These are phyloP conservation scores for Rosa chinensis DNA, from an alignment of 306 rosid genomes.

Conservation along the genomic window DNA sequence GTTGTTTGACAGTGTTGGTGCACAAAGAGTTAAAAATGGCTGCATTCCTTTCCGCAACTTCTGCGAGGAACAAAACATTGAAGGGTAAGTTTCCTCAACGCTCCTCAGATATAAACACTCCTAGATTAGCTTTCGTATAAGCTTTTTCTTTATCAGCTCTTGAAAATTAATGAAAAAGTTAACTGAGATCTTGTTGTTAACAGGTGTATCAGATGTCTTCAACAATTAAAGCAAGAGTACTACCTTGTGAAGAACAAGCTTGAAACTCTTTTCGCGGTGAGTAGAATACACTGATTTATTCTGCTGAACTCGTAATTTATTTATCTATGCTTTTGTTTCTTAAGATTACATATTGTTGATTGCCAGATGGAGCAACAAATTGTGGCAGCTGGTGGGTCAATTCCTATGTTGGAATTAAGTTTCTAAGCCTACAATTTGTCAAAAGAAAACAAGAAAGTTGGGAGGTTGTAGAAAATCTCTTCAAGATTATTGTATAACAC, in stretches of 20 bases:
- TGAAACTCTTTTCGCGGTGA: constrained; percentile 73
- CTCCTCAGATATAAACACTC: neutral
- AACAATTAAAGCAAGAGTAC: constrained; percentile 88
- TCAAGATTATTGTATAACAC: constrained; percentile 34
- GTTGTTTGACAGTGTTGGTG: constrained; percentile 70
- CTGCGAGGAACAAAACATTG: constrained; percentile 81
- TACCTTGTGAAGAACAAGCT: constrained; percentile 82
- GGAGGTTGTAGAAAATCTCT: constrained; percentile 48
- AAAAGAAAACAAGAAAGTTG: constrained; percentile 18
- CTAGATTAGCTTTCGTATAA: neutral
- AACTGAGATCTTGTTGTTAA: constrained; percentile 16
- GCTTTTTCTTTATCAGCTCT: neutral
- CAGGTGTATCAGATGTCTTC: constrained; percentile 86
- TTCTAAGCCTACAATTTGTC: constrained; percentile 34
- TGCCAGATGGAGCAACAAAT: constrained; percentile 97
- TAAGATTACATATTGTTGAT: constrained; percentile 11
- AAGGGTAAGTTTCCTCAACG: constrained; percentile 65
- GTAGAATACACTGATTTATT: constrained; percentile 6
- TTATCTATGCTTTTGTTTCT: neutral
- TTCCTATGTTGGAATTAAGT: constrained; percentile 60
- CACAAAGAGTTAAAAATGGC: constrained; percentile 80
- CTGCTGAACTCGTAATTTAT: constrained; percentile 4
- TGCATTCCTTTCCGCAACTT: constrained; percentile 79
- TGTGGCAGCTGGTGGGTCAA: constrained; percentile 89
- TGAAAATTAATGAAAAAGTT: constrained; percentile 1